Base-by-base conservation (phyloP, 169 alveolate genomes). In the Cryptosporidium felis region DNA sequence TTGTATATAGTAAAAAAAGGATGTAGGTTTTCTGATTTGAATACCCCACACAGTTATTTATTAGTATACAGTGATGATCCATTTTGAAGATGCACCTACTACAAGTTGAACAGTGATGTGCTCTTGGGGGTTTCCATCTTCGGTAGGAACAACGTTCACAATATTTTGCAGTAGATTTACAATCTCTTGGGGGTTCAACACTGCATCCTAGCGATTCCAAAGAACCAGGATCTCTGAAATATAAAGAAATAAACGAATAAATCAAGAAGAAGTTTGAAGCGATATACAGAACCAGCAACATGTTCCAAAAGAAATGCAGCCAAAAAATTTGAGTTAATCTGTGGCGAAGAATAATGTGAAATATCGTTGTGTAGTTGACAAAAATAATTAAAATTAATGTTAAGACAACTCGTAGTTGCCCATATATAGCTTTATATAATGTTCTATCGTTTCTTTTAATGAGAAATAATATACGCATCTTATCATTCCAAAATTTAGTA, bases 1-100 rank as follows among this genome's bases (percentile, higher is more conserved):
- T 74, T 53, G 62, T 51, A 79, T 93, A 94, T 53, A 94, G 47
- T n/a, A 93, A 85, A 88, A 95, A 95, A 36, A 94, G 93, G 53
- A 94, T 81, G 79, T 93, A 95, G 65, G 88, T 88, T 81, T 95
- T 95, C 88, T 93, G 93, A 80, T 95, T 95, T 80, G 91, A 66
- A 40, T 81, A 80, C 6, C 98, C 98, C 38, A 95, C 94, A 80
- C 98, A 95, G 88, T 94, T 95, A 62, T 92, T 93, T 16, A 93
- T 91, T 95, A 96, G 93, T n/a, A 59, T 82, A 80, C 97, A 95
- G 82, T 95, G 98, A 90, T 95, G 97, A 80, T 95, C 98, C 95
- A 92, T 92, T 80, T 90, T 89, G 44, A 91, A 74, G 81, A 94
- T 91, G 80, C 97, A 95, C 9, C 90, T 89, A 41, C 90, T 81